Base-by-base conservation (phyloP, 768 basidiomycete species). In the Phaeolepiota aurea region DNA sequence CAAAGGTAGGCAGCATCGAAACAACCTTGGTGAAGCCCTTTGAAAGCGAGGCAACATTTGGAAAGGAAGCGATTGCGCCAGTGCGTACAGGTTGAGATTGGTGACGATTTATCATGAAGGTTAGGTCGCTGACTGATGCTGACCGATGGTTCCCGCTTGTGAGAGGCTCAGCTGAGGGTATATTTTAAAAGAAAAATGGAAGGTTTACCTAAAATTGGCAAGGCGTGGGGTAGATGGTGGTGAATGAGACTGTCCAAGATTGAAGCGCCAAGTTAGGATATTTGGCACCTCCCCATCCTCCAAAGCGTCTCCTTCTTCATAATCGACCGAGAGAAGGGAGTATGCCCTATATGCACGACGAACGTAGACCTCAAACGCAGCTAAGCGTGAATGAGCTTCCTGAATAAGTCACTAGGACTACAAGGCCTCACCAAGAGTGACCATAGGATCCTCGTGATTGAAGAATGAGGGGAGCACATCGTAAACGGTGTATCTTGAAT, bases 391-490 rank as follows among this genome's bases (percentile, higher is more conserved):
- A 48, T 45, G 32, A 42, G 43, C 21, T 22, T 39, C 22, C 23
- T 13, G 16, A 25, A 32, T 25, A 15, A 14, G 12, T 12, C 34
- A 5, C 10, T 30, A 46, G 14, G 22, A n/a, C 11, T 32, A 14
- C 5, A 44, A 14, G 10, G 13, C 59, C 79, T 40, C 44, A 87
- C 88, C 86, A 31, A 97, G 74, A 9, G 79, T 75, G 48, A 98
- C 79, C 73, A 84, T 82, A 25, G 82, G 72, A 50, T 98, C 92
- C 13, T 70, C 57, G 55, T 93, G 87, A 44, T 76, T 79, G 77
- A 98, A 98, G 72, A 99, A 99, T 4, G 88, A 75, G 3, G 93
- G 91, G 35, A 99, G 76, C 4, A 99, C 96, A 56, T 99, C 96
- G 61, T 84, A 99, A 12, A 98, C 93, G 11, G 90, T 92, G 63